Base-by-base conservation (phyloP, 2,329 filamentous ascomycete species). In the Scolecobasidium constrictum region DNA sequence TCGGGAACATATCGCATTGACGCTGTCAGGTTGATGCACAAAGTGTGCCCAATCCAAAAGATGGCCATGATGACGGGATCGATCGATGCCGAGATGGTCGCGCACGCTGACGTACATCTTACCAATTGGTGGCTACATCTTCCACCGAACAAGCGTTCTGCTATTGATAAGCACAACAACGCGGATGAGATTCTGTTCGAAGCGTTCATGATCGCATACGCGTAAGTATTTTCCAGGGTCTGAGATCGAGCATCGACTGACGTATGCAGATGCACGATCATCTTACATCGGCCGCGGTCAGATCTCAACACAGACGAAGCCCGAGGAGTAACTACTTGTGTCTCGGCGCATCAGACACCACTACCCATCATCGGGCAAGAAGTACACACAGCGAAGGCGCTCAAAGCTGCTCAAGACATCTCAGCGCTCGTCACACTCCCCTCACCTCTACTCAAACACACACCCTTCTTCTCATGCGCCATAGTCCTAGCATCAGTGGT, bases 181-280 rank as follows among this genome's bases (percentile, higher is more conserved):
- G 69, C 88, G 9, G 88, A 95, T 57, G 86, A 94, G 62, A 82
- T 94, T 73, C 79, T 94, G 61, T 94, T 94, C 63, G 86, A 93
- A 58, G 87, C 85, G 1, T 81, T 85, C 48, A 90, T 93, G 77
- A 84, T 94, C 53, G 69, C 73, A 41, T 67, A 75, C 42, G 53
- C 57, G 57, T 59, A 49, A 47, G 55, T 49, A n/a, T n/a, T n/a
- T n/a, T n/a, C n/a, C n/a, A n/a, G n/a, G n/a, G n/a, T n/a, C n/a
- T n/a, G n/a, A n/a, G n/a, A n/a, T n/a, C n/a, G 7, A 3, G 16
- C 12, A 6, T 47, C 47, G 31, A 41, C 42, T 17, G 31, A 19
- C 4, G 6, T 56, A 22, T 49, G 46, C 4, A 61, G 61, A 18
- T 57, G 53, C 50, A 59, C 57, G 12, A 63, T 64, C 41, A 59